Evolutionary conservation across 163 green algal genomes (phyloP).

Genomic region (Chlorella variabilis): DNA sequence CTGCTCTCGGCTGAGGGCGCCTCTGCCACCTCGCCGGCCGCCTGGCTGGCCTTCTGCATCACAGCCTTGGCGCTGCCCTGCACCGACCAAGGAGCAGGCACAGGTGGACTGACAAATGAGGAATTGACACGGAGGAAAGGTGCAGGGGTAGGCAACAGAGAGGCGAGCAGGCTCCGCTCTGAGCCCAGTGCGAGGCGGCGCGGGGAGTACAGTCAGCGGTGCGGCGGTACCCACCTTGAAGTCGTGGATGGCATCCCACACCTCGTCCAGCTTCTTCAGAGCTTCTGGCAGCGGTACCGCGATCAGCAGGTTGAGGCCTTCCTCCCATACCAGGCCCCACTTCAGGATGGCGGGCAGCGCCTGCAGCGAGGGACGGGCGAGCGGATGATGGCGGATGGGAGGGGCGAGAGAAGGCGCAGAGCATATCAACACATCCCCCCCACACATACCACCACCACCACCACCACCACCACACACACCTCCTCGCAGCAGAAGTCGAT

Average conservation of each 20-base stretch:
- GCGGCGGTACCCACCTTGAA: conserved; percentile 15
- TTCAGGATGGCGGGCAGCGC: conserved; percentile 57
- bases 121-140: no score
- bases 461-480: no score
- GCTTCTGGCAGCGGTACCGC: conserved; percentile 22
- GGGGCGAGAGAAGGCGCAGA: background rate
- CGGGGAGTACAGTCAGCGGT: no score
- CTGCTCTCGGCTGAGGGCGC: no score
- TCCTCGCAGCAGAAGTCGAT: conserved; percentile 68
- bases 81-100: no score
- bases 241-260: conserved; percentile 23
- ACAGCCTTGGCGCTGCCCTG: background rate
- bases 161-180: no score
- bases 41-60: background rate
- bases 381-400: background rate
- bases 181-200: no score
- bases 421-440: no score
- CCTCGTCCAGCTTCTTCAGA: conserved; percentile 17
- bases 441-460: no score
- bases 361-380: background rate
- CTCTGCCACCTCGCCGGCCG: no score
- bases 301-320: background rate
- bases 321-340: conserved; percentile 50
- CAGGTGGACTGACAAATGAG: no score
- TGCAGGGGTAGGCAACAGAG: no score